Base-by-base conservation (phyloP, 345 rosid species). In the Lumnitzera littorea region DNA sequence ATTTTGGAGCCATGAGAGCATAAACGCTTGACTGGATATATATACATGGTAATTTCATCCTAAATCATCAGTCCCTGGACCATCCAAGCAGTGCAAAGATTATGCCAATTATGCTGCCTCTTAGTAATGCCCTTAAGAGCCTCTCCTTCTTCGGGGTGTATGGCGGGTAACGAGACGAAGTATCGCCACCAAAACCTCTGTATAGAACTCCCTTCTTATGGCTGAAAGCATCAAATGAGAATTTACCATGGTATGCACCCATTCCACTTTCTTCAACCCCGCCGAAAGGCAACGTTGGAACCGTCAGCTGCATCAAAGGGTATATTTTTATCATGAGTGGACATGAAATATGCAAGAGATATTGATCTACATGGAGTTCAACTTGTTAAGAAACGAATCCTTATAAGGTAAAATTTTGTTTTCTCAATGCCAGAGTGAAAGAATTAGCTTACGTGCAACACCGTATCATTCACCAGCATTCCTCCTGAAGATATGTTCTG, bases 181-280 rank as follows among this genome's bases (percentile, higher is more conserved):
- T 77, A 55, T 91, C 99, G 12, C 82, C 86, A 3, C 61, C 24
- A 51, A 95, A 78, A 75, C 89, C 50, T 67, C 91, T 74, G 61
- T 81, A 91, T 0, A 91, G 60, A 53, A 95, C 95, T 8, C 91
- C 95, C 66, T 95, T 95, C 81, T 91, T 95, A 73, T 95, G 99
- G 80, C 89, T 86, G 54, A 95, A 95, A 55, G 89, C 82, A 51
- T 95, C 99, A 24, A 88, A 94, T 36, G 99, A 95, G 80, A 88
- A 88, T 62, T 86, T 95, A 24, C 97, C 99, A 55, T 88, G 99
- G 83, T 95, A 91, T 15, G 91, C 63, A 53, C 99, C 99, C 64
- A 69, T 79, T 64, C 99, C 97, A 36, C 99, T 91, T 68, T 91
- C 95, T 49, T 95, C 97, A 3, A 95, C 95, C 62, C 97, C 97